A percentile compares a stretch with the other conserved stretches of the same genome.
phyloP scores from a whole-genome alignment of 2,329 filamentous ascomycete species.

The Whalleya microplaca region DNA sequence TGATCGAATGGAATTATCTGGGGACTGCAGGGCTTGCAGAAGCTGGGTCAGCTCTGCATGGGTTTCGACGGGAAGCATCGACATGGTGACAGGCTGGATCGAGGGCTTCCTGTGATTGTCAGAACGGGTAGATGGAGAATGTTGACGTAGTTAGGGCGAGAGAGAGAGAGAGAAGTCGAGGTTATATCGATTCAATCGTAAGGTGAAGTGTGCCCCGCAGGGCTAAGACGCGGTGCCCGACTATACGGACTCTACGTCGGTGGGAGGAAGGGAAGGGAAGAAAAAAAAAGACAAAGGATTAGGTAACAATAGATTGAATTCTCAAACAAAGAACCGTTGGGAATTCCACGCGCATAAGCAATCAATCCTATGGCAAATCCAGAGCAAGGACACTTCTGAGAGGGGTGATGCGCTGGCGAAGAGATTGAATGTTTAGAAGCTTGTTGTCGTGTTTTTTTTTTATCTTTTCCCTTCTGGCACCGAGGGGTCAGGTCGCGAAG shows the following conservation, averaged over 20 bases:
- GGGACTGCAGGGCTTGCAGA: slow-evolving; percentile 82
- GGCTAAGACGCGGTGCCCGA: slow-evolving; percentile 25
- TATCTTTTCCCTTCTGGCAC: slow-evolving; percentile 20
- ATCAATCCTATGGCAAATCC: slow-evolving; percentile 13
- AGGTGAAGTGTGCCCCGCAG: slow-evolving; percentile 30
- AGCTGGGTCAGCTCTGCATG: slow-evolving; percentile 85
- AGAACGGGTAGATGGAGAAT: no score
- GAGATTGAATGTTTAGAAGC: not conserved
- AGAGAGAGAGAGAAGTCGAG: no score
- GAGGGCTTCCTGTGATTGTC: not conserved
- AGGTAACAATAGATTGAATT: not conserved
- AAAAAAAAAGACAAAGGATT: no score
- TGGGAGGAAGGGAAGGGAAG: no score
- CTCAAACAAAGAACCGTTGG: not conserved
- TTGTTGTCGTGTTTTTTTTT: slow-evolving; percentile 17
- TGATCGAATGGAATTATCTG: slow-evolving; percentile 84
- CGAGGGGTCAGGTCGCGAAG: slow-evolving; percentile 25
- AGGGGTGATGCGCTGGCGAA: not conserved
- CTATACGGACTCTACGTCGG: slow-evolving; percentile 4
- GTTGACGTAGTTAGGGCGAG: no score
- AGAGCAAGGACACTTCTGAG: slow-evolving; percentile 1
- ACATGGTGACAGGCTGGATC: slow-evolving; percentile 59
- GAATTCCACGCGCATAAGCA: not conserved
- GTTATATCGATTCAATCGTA: slow-evolving; percentile 15
- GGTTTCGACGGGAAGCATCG: slow-evolving; percentile 81